Conservation (phyloP, 1,139 yeast species). For the Yamadazyma buinensis region DNA sequence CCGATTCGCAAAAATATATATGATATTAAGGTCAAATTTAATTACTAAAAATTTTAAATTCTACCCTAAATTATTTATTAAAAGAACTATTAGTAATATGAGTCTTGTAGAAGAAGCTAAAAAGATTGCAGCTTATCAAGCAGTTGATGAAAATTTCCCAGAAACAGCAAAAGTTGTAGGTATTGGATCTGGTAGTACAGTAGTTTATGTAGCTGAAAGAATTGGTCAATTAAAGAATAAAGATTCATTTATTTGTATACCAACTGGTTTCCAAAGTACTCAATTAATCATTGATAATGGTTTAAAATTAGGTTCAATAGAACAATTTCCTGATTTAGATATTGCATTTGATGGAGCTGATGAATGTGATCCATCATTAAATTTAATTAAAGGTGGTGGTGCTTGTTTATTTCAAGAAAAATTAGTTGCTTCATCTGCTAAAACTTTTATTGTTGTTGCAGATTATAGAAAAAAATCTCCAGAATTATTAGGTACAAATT, state of each 20-base stretch:
- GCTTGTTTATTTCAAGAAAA: conserved; percentile 97
- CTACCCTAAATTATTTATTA: not conserved
- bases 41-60: not conserved
- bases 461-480: conserved; percentile 82
- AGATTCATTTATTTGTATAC: conserved; percentile 67
- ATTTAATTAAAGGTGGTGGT: conserved; percentile 97
- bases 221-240: conserved; percentile 69
- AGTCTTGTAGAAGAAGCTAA: conserved; percentile 62
- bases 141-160: conserved; percentile 88
- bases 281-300: conserved; percentile 83
- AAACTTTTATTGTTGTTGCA: conserved; percentile 81
- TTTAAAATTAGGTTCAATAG: conserved; percentile 72
- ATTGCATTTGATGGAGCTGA: conserved; percentile 99
- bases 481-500: conserved; percentile 61
- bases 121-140: conserved; percentile 82
- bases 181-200: conserved; percentile 96
- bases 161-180: conserved; percentile 73
- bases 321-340: conserved; percentile 75
- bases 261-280: conserved; percentile 95
- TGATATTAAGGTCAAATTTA: conserved; percentile 3
- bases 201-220: conserved; percentile 92
- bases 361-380: conserved; percentile 75
- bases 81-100: conserved; percentile 7
- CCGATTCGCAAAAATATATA: too few relatives aligned
- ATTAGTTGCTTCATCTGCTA: conserved; percentile 80